phyloP scores from a whole-genome alignment of 768 basidiomycete genomes.

The Mrakia gelida region DNA sequence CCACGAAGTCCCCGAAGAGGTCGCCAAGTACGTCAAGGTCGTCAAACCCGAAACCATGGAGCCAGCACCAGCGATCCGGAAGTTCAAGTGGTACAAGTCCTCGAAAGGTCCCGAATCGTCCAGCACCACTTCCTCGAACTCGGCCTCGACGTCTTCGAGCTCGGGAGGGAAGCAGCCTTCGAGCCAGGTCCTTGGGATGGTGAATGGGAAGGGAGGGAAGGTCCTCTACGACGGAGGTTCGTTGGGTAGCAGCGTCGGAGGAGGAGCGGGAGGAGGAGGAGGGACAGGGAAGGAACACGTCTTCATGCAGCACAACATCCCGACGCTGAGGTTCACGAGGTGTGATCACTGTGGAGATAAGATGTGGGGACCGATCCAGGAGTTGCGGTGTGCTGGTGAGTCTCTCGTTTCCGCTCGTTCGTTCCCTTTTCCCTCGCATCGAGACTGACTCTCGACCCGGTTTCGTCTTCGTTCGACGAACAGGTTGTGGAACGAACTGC shows the following conservation, averaged over 20 bases:
- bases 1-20: slow-evolving; percentile 45
- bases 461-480: not conserved
- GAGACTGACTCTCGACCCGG: not conserved
- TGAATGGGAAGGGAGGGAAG: slow-evolving; percentile 12
- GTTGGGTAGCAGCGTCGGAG: slow-evolving; percentile 47
- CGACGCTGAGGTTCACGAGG: slow-evolving; percentile 67
- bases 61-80: slow-evolving; percentile 38
- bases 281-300: slow-evolving; percentile 56
- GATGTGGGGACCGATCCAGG: slow-evolving; percentile 89
- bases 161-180: not conserved
- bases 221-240: slow-evolving; percentile 48
- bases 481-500: slow-evolving; percentile 78
- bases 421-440: not conserved
- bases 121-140: not conserved
- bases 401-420: slow-evolving; percentile 28
- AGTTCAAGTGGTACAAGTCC: slow-evolving; percentile 50
- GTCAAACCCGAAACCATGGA: slow-evolving; percentile 38
- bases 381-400: slow-evolving; percentile 78
- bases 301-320: slow-evolving; percentile 81
- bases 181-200: not conserved
- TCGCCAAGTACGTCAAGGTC: slow-evolving; percentile 44
- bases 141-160: not conserved
- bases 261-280: slow-evolving; percentile 35
- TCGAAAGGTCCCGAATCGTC: slow-evolving; percentile 38
- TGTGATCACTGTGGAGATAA: slow-evolving; percentile 97